Evolutionary conservation across 2,329 filamentous ascomycete genomes (phyloP), one percentile per base, ranked within the genome.

Genomic region (Phialemonium atrogriseum): DNA sequence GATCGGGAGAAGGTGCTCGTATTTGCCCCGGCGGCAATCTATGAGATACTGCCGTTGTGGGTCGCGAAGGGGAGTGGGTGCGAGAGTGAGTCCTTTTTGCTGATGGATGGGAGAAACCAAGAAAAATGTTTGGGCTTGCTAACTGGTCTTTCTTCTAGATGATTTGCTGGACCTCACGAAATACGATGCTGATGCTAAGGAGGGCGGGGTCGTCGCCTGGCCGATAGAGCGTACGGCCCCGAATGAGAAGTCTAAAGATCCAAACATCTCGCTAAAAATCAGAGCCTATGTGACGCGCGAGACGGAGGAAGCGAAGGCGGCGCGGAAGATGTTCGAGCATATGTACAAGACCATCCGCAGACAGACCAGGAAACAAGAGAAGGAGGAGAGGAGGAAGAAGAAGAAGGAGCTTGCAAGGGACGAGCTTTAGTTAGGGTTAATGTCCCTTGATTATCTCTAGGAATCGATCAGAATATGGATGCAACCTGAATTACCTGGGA

Each of bases 41-140:
- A 30, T 11, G 28, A 30, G 28, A 30, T 30, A 22, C 11, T 30
- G 28, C 28, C 28, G 19, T 11, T 30, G 13, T 30, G 28, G 28
- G 10, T 30, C 4, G 28, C 10, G 9, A 7, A 30, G 28, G 28
- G 28, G 9, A 30, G 20, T 14, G 28, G 24, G n/a, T 30, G 28
- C 12, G 19, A 30, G 17, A 15, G 28, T 30, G 14, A 30, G 21
- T 23, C n/a, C 21, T 23, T 9, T 23, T 9, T 23, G 9, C 8
- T 23, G 9, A 9, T 23, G 21, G n/a, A n/a, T n/a, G n/a, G n/a
- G n/a, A n/a, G n/a, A n/a, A n/a, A n/a, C n/a, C n/a, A 14, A 5
- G 8, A n/a, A n/a, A n/a, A n/a, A n/a, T n/a, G 8, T 27, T 16
- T 27, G 25, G 7, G 13, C 6, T 5, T 5, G 17, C 15, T n/a